Conservation (phyloP, 768 basidiomycete genomes). For the Trametes sanguinea region DNA sequence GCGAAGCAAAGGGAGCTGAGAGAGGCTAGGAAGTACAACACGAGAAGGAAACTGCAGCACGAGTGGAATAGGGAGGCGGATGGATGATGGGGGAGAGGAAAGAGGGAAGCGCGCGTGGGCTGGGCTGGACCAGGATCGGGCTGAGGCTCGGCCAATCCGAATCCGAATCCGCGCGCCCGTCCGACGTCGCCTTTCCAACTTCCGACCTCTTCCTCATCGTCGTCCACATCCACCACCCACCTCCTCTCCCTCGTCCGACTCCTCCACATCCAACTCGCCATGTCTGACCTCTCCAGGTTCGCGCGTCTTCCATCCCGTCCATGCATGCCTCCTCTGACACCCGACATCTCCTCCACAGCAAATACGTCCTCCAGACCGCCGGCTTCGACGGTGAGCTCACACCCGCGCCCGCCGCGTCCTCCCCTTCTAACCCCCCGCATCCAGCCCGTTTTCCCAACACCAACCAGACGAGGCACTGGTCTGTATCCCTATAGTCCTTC, state of each 20-base stretch:
- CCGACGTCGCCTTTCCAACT: conserved; percentile 5
- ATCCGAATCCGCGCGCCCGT: neutral
- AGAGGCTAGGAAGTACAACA: neutral
- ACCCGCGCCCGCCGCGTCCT: conserved; percentile 4
- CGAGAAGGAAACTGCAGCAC: too few relatives aligned
- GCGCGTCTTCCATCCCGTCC: conserved; percentile 7
- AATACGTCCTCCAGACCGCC: conserved; percentile 90
- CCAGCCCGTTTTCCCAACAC: conserved; percentile 86
- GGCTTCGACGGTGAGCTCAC: conserved; percentile 78
- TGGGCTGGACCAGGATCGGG: conserved; percentile 21
- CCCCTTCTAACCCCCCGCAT: conserved; percentile 18
- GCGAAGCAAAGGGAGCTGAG: neutral
- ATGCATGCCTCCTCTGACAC: neutral
- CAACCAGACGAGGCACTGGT: conserved; percentile 98
- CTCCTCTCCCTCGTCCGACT: conserved; percentile 18
- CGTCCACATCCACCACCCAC: neutral
- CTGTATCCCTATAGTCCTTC: conserved; percentile 25
- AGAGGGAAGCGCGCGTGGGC: neutral
- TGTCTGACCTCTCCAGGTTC: conserved; percentile 60
- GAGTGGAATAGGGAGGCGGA: too few relatives aligned
- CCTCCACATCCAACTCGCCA: conserved; percentile 33
- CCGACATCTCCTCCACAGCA: conserved; percentile 44
- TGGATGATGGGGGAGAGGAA: too few relatives aligned
- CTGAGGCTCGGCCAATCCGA: neutral
- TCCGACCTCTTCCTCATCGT: conserved; percentile 11